These are phyloP conservation scores for Tuber brumale DNA, from an alignment of 495 filamentous ascomycete genomes.

Conservation along the genomic window DNA sequence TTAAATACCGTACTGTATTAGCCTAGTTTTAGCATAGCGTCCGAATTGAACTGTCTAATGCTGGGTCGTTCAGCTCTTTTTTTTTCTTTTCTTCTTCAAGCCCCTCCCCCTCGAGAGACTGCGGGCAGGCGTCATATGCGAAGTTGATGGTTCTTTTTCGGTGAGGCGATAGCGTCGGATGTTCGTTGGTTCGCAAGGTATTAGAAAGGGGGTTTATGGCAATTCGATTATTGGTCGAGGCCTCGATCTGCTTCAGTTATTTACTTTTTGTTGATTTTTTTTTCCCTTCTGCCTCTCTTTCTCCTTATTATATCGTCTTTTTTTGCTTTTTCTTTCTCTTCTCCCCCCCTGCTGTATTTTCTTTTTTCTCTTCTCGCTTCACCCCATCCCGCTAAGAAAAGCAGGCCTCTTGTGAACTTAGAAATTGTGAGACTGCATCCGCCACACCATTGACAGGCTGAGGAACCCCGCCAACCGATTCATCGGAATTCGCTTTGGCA, in stretches of 20 bases:
- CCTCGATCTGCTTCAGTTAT: constrained; percentile 30
- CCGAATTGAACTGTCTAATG: constrained; percentile 2
- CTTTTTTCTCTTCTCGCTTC: constrained; percentile 19
- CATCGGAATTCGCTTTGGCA: constrained; percentile 39
- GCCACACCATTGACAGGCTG: constrained; percentile 38
- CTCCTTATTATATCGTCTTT: neutral
- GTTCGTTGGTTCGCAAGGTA: constrained; percentile 34
- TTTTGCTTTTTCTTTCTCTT: neutral
- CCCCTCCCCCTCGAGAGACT: constrained; percentile 11
- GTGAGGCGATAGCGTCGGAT: constrained; percentile 28
- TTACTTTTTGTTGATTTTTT: constrained; percentile 7
- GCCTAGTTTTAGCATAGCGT: constrained; percentile 1
- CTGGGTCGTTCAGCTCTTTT: neutral
- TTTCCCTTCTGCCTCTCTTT: neutral
- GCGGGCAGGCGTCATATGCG: constrained; percentile 34
- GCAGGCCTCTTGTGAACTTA: constrained; percentile 31
- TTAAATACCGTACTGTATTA: neutral
- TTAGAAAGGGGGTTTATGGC: constrained; percentile 32
- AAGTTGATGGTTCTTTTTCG: constrained; percentile 31
- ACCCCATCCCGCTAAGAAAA: constrained; percentile 33
- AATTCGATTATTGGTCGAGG: constrained; percentile 38
- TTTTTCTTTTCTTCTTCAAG: neutral
- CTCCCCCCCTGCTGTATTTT: neutral
- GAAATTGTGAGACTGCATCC: constrained; percentile 37
- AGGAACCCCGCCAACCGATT: constrained; percentile 42